Conservation (phyloP, 805 yeast species). For the Isabelozyma rhagii region DNA sequence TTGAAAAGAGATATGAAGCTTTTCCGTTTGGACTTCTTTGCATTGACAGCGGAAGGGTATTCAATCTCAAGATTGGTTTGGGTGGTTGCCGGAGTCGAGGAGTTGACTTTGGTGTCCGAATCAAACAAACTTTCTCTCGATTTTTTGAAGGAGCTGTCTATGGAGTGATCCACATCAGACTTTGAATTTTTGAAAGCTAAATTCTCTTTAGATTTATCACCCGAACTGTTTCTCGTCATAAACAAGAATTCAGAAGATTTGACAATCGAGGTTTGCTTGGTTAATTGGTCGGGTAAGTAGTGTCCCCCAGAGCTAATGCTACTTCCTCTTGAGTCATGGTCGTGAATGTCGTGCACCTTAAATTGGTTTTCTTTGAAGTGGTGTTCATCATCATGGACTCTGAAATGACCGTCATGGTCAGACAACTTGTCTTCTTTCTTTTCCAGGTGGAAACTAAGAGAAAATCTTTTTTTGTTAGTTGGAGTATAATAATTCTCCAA, state of each 20-base stretch:
- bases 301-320: background rate
- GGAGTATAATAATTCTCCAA: slow-evolving; percentile 18
- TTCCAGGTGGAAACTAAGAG: slow-evolving; percentile 3
- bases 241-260: background rate
- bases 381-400: too few species aligned
- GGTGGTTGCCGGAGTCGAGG: background rate
- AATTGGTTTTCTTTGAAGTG: background rate
- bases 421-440: background rate
- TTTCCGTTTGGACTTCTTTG: background rate
- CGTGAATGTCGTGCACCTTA: too few species aligned
- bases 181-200: background rate
- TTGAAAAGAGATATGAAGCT: background rate
- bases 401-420: background rate
- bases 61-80: background rate
- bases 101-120: background rate
- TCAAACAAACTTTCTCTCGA: background rate
- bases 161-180: background rate
- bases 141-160: background rate
- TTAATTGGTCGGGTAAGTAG: background rate
- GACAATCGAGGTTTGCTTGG: background rate
- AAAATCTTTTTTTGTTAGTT: slow-evolving; percentile 14
- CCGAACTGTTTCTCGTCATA: background rate
- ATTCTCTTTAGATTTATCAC: background rate
- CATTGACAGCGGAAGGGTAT: background rate
- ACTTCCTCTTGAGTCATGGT: background rate